Conservation (phyloP, 1,284 basidiomycete species). For the Leccinum olivaceoglutinosum region DNA sequence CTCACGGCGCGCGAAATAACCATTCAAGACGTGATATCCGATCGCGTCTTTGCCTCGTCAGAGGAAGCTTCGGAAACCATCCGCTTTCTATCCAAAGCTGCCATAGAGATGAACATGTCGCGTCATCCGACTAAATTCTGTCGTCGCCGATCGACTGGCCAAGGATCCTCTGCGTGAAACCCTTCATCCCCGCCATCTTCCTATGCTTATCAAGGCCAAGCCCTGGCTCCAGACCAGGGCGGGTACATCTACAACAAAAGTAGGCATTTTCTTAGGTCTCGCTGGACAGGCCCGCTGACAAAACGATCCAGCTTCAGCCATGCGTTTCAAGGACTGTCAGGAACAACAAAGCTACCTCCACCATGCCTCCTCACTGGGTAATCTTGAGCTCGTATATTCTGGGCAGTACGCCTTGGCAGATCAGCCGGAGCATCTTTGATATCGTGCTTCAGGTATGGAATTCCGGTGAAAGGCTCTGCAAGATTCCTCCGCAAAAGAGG, state of each 20-base stretch:
- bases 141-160: too few relatives aligned
- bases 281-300: slow-evolving; percentile 2
- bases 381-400: slow-evolving; percentile 84
- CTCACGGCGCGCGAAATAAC: slow-evolving; percentile 49
- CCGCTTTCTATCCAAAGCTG: slow-evolving; percentile 51
- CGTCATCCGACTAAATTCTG: slow-evolving; percentile 7
- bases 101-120: slow-evolving; percentile 49
- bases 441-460: slow-evolving; percentile 84
- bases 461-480: slow-evolving; percentile 65
- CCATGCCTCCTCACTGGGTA: slow-evolving; percentile 70
- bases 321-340: slow-evolving; percentile 90
- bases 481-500: slow-evolving; percentile 47
- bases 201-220: too few relatives aligned
- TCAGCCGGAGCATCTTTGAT: slow-evolving; percentile 78
- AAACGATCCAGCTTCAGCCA: slow-evolving; percentile 51
- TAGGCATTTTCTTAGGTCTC: too few relatives aligned
- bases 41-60: slow-evolving; percentile 49
- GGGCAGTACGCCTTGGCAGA: slow-evolving; percentile 86
- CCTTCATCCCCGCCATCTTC: too few relatives aligned
- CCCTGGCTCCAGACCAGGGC: too few relatives aligned
- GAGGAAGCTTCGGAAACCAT: slow-evolving; percentile 54
- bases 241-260: too few relatives aligned
- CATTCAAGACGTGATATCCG: slow-evolving; percentile 49
- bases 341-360: slow-evolving; percentile 85
- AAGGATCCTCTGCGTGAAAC: too few relatives aligned